phyloP scores from a whole-genome alignment of 2,329 filamentous ascomycete genomes.

The Botrytis medusae region DNA sequence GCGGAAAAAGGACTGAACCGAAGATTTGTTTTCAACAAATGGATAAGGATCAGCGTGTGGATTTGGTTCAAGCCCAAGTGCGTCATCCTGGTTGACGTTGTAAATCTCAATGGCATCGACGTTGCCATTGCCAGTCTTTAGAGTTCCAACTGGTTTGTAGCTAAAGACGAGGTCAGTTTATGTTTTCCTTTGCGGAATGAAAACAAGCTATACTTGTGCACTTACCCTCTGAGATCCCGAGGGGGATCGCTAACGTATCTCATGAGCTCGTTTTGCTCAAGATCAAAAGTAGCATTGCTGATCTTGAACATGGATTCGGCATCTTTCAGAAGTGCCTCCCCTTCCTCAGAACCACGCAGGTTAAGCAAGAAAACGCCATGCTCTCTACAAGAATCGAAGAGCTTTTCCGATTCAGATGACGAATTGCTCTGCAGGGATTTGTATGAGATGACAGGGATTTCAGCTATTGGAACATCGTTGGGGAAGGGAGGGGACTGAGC shows the following conservation, averaged over 20 bases:
- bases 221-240: neutral
- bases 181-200: neutral
- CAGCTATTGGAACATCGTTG: neutral
- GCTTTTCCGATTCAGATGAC: neutral
- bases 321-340: neutral
- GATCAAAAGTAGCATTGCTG: neutral
- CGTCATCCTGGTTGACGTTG: neutral
- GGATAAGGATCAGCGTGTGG: neutral
- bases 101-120: constrained; percentile 1
- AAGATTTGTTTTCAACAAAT: neutral
- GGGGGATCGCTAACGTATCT: neutral
- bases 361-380: neutral
- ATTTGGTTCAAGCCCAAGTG: neutral
- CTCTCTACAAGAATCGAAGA: neutral
- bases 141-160: neutral
- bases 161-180: neutral
- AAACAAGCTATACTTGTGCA: neutral
- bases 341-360: neutral
- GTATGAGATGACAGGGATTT: neutral
- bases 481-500: neutral
- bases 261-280: neutral
- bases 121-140: neutral
- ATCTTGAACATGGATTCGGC: neutral
- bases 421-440: neutral
- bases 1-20: neutral